Evolutionary conservation across 2,329 filamentous ascomycete species (phyloP), one percentile per base, ranked within the genome.

Genomic region (Bertia moriformis): DNA sequence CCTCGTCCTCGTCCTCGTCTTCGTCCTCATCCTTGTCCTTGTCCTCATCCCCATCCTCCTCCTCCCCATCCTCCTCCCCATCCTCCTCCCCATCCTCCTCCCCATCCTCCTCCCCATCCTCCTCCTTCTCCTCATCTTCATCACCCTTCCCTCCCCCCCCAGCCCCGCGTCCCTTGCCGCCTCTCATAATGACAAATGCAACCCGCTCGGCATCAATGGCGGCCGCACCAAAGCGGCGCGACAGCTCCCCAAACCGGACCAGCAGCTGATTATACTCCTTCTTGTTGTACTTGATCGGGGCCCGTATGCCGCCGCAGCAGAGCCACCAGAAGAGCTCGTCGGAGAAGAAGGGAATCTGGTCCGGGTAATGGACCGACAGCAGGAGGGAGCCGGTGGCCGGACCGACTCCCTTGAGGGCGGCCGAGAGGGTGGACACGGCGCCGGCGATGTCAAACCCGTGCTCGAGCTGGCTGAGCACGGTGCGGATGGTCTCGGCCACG

Each of bases 311-410:
- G n/a, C 57, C 54, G 51, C 69, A 72, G 49, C 72, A 72, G 4
- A 81, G 58, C 82, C 82, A 89, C 46, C 77, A 69, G 51, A 78
- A 89, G 3, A 78, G 67, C 56, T 91, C 84, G 50, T 93, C 85
- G 2, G 78, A 82, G 58, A 89, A 89, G 63, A 89, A 89, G 2
- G 83, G 69, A 38, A 78, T 65, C 12, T 59, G 57, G 1, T 62
- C 55, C 0, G 78, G 68, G 43, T 76, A 67, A 45, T 76, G 69
- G 3, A 81, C 71, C 3, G 78, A 71, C 2, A 91, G 66, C 1
- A 89, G 59, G 20, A 91, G 68, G 1, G 81, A 84, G 1, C 82
- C 83, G 1, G 83, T 89, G 4, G 84, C 84, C 1, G 84, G 83
- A 1, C 84, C 84, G 44, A 93, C 73, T 22, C 84, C 84, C 45